phyloP scores from a whole-genome alignment of 305 asterid species.

The Plantago rigida region DNA sequence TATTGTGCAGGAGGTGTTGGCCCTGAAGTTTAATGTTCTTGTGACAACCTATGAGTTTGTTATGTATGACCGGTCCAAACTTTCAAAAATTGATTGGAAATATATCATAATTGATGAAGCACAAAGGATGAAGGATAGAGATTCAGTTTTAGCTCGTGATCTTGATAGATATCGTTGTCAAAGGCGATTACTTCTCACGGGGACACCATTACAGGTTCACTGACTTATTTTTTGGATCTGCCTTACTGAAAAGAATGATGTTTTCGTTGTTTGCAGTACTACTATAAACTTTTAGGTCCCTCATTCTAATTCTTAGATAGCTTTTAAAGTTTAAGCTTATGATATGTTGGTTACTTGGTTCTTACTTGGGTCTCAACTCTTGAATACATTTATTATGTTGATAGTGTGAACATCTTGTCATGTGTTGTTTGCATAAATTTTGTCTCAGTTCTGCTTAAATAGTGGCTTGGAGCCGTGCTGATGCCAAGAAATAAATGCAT shows the following conservation, averaged over 20 bases:
- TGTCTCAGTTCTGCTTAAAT: neutral
- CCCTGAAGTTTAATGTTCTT: conserved; percentile 93
- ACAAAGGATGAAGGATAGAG: conserved; percentile 98
- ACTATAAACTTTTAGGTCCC: neutral
- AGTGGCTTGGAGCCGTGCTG: neutral
- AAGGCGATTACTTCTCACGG: conserved; percentile 98
- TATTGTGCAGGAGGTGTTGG: conserved; percentile 68
- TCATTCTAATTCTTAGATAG: neutral
- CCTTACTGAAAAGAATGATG: conserved; percentile 15
- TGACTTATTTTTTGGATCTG: conserved; percentile 18
- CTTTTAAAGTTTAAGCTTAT: conserved; percentile 8
- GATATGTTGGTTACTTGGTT: neutral
- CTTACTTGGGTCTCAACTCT: conserved; percentile 4
- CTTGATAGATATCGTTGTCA: conserved; percentile 99
- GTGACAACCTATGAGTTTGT: conserved; percentile 90
- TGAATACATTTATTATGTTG: conserved; percentile 9
- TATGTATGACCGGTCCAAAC: conserved; percentile 89
- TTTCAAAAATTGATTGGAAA: conserved; percentile 90
- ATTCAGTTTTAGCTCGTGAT: conserved; percentile 98
- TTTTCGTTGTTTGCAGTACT: conserved; percentile 13
- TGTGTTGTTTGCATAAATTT: neutral
- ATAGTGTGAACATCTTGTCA: conserved; percentile 4
- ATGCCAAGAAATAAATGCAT: neutral
- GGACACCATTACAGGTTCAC: conserved; percentile 94
- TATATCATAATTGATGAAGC: conserved; percentile 98